Percentiles rank a stretch among this genome's conserved stretches.
These are phyloP conservation scores for Lepidium campestre DNA, from an alignment of 441 rosid species.

Conservation along the genomic window DNA sequence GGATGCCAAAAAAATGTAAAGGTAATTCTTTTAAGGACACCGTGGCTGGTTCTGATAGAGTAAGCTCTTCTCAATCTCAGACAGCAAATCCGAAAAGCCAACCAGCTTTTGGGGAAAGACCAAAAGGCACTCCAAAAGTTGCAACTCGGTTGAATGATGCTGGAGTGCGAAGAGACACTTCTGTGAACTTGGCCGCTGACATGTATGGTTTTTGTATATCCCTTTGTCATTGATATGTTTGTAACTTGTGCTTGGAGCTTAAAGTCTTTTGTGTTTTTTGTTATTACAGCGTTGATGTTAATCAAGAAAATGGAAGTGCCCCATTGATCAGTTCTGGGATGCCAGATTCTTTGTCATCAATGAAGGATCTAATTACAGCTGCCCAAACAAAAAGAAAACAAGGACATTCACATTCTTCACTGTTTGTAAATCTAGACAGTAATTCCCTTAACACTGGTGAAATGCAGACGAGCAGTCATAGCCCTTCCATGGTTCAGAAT, in stretches of 20 bases:
- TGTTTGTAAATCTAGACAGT: conserved; percentile 27
- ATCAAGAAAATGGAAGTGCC: conserved; percentile 41
- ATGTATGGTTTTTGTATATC: conserved; percentile 34
- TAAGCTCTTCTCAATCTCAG: conserved; percentile 43
- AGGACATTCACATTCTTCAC: conserved; percentile 61
- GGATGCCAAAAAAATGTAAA: conserved; percentile 45
- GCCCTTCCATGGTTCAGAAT: conserved; percentile 51
- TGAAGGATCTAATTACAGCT: conserved; percentile 94
- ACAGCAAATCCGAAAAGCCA: conserved; percentile 44
- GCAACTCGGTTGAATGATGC: conserved; percentile 32
- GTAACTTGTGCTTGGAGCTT: conserved; percentile 16
- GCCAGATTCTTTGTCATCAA: conserved; percentile 57
- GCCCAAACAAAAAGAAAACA: conserved; percentile 92
- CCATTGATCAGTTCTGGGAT: conserved; percentile 43
- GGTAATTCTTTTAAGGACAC: conserved; percentile 40
- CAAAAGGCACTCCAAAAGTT: conserved; percentile 47
- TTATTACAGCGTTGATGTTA: conserved; percentile 43
- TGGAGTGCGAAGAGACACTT: conserved; percentile 36
- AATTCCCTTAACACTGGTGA: conserved; percentile 36
- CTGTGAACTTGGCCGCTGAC: conserved; percentile 39
- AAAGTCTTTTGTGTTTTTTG: conserved; percentile 2
- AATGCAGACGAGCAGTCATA: conserved; percentile 43
- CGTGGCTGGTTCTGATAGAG: conserved; percentile 33
- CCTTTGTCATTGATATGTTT: conserved; percentile 3
- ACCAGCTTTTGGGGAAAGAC: conserved; percentile 48